phyloP scores from a whole-genome alignment of 352 stramenopile species.

The Phytophthora uliginosa region DNA sequence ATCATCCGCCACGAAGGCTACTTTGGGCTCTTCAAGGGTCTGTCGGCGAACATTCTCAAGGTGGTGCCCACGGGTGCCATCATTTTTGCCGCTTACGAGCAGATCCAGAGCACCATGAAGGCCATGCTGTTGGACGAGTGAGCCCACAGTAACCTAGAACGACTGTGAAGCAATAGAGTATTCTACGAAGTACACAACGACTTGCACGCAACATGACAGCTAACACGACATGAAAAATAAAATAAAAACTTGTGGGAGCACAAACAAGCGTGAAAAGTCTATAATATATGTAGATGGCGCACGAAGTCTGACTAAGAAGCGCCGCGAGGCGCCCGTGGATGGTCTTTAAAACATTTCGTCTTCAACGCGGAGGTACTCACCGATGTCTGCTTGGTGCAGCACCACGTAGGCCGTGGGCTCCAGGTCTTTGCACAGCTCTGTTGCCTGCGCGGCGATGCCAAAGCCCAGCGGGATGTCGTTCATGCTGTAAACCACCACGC shows the following conservation, averaged over 20 bases:
- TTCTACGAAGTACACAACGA: slow-evolving; percentile 24
- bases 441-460: slow-evolving; percentile 97
- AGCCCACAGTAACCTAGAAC: slow-evolving; percentile 12
- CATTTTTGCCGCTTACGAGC: slow-evolving; percentile 92
- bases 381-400: slow-evolving; percentile 99
- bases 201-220: slow-evolving; percentile 22
- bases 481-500: slow-evolving; percentile 99
- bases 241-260: slow-evolving; percentile 19
- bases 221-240: slow-evolving; percentile 15
- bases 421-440: slow-evolving; percentile 96
- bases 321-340: background rate
- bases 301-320: slow-evolving; percentile 23
- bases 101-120: slow-evolving; percentile 75
- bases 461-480: slow-evolving; percentile 99
- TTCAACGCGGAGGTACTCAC: slow-evolving; percentile 99
- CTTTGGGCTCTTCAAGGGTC: slow-evolving; percentile 96
- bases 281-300: slow-evolving; percentile 62
- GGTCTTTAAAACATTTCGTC: slow-evolving; percentile 96
- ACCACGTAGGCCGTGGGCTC: slow-evolving; percentile 98
- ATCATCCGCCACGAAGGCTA: slow-evolving; percentile 95
- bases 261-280: slow-evolving; percentile 57
- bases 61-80: slow-evolving; percentile 97
- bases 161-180: slow-evolving; percentile 39
- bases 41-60: slow-evolving; percentile 96
- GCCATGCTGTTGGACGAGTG: slow-evolving; percentile 55